Evolutionary conservation across 257 asterid species (phyloP), one percentile per base, ranked within the genome.

Genomic region (Linaria vulgaris): DNA sequence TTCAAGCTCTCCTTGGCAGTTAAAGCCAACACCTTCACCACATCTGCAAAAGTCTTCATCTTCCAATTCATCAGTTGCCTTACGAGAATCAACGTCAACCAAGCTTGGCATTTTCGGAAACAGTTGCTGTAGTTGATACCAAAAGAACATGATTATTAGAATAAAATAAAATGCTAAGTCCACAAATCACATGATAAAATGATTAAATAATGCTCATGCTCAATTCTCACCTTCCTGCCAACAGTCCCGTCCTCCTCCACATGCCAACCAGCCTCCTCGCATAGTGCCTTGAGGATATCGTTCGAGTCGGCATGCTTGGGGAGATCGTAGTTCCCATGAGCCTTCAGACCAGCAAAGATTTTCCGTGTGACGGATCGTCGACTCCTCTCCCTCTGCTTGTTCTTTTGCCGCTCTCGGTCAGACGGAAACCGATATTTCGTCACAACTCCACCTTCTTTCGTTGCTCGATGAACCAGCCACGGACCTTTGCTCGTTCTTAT

Each of bases 201-300:
- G n/a, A n/a, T 3, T 17, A 12, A n/a, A n/a, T n/a, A n/a, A n/a
- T n/a, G n/a, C n/a, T n/a, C n/a, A n/a, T n/a, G n/a, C n/a, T n/a
- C n/a, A n/a, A n/a, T n/a, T n/a, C n/a, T 21, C 45, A 78, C 88
- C 82, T 80, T 87, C 38, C 70, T 78, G 27, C 16, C 71, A 21
- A 85, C 52, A 0, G 84, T 79, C 15, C 97, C 97, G 39, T 88
- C 96, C 0, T 83, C 87, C 10, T 80, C 83, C 12, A 90, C 95
- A 21, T 60, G 82, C 97, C 96, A 90, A 0, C 97, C 97, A 3
- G 96, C 96, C 62, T 90, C 97, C 5, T 71, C 54, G 37, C 97
- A 87, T 0, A 90, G 85, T 0, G 95, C 97, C 68, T 43, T 83
- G 68, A 90, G 88, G 22, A 90, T 78, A 67, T 87, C 97, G 49